Conservation (phyloP, 1,284 basidiomycete genomes). For the Microbotryum violaceum region DNA sequence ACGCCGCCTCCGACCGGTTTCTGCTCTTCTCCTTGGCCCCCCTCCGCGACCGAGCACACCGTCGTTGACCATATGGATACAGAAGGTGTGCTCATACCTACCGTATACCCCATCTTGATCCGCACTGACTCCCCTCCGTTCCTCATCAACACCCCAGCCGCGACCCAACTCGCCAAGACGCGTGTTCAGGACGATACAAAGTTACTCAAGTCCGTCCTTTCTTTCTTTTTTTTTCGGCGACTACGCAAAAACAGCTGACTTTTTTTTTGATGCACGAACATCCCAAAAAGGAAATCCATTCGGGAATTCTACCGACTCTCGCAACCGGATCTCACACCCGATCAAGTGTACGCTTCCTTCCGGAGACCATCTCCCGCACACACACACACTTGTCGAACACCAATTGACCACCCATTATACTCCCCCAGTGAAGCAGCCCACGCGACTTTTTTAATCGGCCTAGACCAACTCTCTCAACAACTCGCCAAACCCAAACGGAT, state of each 20-base stretch:
- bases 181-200: conserved; percentile 21
- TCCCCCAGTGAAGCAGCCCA: conserved; percentile 26
- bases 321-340: neutral
- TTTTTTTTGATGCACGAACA: too few species aligned
- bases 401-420: too few species aligned
- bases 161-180: conserved; percentile 6
- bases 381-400: too few species aligned
- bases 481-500: conserved; percentile 10
- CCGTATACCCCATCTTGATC: too few species aligned
- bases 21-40: too few species aligned
- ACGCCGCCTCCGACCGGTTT: too few species aligned
- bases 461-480: conserved; percentile 22
- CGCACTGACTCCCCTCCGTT: neutral
- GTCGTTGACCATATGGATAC: too few species aligned
- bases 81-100: too few species aligned
- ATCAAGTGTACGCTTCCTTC: conserved; percentile 22
- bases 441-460: conserved; percentile 20
- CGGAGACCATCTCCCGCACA: too few species aligned
- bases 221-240: neutral
- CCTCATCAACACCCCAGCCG: conserved; percentile 3
- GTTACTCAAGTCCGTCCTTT: conserved; percentile 14
- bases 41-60: too few species aligned
- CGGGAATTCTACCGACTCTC: conserved; percentile 30
- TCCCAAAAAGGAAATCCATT: conserved; percentile 18
- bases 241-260: neutral